Percentiles rank a stretch among this genome's conserved stretches.
phyloP scores from a whole-genome alignment of 148 eudicot species.

The Vaccinium myrtillus region DNA sequence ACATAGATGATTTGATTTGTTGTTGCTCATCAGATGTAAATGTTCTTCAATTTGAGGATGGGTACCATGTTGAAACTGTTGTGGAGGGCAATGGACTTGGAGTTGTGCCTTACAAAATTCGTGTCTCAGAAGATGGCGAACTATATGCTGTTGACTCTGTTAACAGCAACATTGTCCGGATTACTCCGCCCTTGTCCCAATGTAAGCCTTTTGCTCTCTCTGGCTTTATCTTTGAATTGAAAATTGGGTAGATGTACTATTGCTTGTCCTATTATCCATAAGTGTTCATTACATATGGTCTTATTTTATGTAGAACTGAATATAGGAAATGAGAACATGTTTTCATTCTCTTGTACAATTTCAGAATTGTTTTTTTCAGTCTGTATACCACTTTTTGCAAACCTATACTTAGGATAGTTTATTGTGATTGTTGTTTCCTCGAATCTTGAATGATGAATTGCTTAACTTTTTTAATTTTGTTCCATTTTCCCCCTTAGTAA shows the following conservation, averaged over 20 bases:
- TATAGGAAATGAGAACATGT: background rate
- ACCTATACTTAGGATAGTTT: background rate
- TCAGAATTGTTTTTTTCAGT: background rate
- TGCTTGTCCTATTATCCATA: background rate
- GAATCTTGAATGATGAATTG: background rate
- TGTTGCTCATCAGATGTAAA: constrained; percentile 66
- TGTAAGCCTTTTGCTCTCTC: constrained; percentile 42
- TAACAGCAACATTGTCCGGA: constrained; percentile 83
- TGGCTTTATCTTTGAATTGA: constrained; percentile 3
- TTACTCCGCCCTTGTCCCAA: constrained; percentile 91
- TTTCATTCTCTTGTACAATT: background rate
- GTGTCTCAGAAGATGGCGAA: constrained; percentile 89
- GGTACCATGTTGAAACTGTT: constrained; percentile 90
- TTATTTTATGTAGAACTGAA: background rate
- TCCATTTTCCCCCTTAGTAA: background rate
- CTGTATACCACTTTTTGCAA: background rate
- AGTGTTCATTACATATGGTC: background rate
- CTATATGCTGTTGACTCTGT: constrained; percentile 90
- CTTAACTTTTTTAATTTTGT: background rate
- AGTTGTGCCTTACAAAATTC: constrained; percentile 69
- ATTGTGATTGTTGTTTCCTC: background rate
- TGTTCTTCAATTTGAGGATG: constrained; percentile 79
- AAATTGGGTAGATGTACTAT: background rate
- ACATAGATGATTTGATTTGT: background rate
- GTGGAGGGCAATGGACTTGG: constrained; percentile 95